Evolutionary conservation across 805 yeast genomes (phyloP), one percentile per base, ranked within the genome.

Genomic region (Ogataea methanolica): DNA sequence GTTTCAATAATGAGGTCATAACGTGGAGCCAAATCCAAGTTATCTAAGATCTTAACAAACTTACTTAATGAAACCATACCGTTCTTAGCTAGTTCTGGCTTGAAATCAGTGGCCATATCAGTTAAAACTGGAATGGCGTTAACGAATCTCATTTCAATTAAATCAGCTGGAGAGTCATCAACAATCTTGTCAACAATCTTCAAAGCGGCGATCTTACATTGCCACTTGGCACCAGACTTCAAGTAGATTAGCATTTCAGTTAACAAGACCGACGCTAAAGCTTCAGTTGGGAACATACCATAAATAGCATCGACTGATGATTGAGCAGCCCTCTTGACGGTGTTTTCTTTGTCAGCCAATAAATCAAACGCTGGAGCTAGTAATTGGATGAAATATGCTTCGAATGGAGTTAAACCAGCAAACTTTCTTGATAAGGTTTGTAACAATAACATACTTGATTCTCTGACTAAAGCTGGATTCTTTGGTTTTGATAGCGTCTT

Each of bases 21-120:
- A 65, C 96, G 86, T 57, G 94, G 90, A 44, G 83, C 79, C 60
- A 92, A 79, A 73, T 92, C 99, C 69, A 90, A 82, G 70, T 94
- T 94, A 69, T 94, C 99, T 58, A 94, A 75, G 41, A 88, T 85
- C 57, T 80, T 78, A 53, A 91, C 95, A 57, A 83, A 88, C 47
- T 75, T 76, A 39, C 78, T 75, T 66, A 90, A 74, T 15, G 88
- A 77, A 58, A 79, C 77, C 57, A 82, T 71, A 56, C 97, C 98
- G 49, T 81, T 88, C 58, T 85, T 83, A 26, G 97, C 90, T 48
- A 94, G 76, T 70, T 92, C 99, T 2, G 97, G 97, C 73, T 92
- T 92, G 78, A 94, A 89, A 66, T 92, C 99, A 48, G 96, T 92
- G 54, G 96, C 80, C 71, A 84, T 78, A 68, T 88, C 96, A 33